Percentiles rank a stretch among this genome's conserved stretches.
These are phyloP conservation scores for Hypoxylon sp. DNA, from an alignment of 2,329 filamentous ascomycete species.

Conservation along the genomic window DNA sequence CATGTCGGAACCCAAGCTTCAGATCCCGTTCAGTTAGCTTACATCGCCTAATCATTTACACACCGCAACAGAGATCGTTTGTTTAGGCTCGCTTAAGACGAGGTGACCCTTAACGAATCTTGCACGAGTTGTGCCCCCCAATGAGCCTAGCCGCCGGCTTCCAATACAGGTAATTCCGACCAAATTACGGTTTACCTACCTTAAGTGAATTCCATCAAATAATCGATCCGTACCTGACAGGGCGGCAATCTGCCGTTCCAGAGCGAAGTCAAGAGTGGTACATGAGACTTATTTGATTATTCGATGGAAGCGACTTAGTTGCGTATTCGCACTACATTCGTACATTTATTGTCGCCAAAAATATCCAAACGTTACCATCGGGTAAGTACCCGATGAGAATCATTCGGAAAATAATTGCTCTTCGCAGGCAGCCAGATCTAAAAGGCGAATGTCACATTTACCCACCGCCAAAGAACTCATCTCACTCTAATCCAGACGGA, in stretches of 20 bases:
- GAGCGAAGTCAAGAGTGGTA: slow-evolving; percentile 25
- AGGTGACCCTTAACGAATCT: slow-evolving; percentile 3
- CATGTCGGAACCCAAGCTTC: slow-evolving; percentile 4
- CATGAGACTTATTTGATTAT: slow-evolving; percentile 16
- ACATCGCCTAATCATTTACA: slow-evolving; percentile 17
- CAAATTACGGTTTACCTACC: slow-evolving; percentile 25
- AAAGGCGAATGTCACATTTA: background rate
- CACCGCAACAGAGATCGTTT: background rate
- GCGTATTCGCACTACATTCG: slow-evolving; percentile 24
- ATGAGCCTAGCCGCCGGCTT: slow-evolving; percentile 30
- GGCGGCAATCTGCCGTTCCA: slow-evolving; percentile 37
- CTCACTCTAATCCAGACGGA: slow-evolving; percentile 10
- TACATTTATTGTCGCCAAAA: slow-evolving; percentile 20
- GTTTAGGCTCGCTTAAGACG: slow-evolving; percentile 17
- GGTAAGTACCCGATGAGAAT: slow-evolving; percentile 17
- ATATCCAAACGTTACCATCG: slow-evolving; percentile 4
- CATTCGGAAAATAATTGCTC: slow-evolving; percentile 14
- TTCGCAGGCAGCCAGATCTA: slow-evolving; percentile 7
- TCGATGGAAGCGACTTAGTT: slow-evolving; percentile 18
- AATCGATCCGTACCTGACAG: slow-evolving; percentile 34
- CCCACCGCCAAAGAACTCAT: background rate
- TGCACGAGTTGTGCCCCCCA: slow-evolving; percentile 21
- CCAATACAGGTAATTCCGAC: slow-evolving; percentile 26
- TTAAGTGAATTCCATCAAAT: slow-evolving; percentile 3
- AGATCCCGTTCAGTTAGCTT: slow-evolving; percentile 6